A percentile compares a stretch with the other conserved stretches of the same genome.
phyloP scores from a whole-genome alignment of 108 stramenopile genomes.

The Cyclostephanos tholiformis region DNA sequence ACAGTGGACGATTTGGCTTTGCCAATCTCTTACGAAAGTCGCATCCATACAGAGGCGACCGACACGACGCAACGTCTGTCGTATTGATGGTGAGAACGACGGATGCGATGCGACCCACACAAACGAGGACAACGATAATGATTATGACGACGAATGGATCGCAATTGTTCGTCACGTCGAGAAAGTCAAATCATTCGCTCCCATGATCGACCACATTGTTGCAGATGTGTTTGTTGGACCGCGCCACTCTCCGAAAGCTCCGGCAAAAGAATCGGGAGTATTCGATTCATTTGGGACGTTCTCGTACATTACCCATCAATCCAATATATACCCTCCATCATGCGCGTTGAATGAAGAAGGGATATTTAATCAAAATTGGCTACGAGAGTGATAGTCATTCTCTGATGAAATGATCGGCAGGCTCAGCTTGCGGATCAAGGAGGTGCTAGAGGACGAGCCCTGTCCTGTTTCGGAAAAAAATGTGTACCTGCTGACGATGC shows the following conservation, averaged over 20 bases:
- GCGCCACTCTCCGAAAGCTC: slow-evolving; percentile 17
- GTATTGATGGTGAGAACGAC: not conserved
- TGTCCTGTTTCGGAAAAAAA: too few relatives aligned
- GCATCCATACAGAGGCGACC: not conserved
- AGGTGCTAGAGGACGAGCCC: too few relatives aligned
- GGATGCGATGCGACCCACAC: not conserved
- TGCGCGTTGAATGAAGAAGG: slow-evolving; percentile 72
- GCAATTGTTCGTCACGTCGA: slow-evolving; percentile 76
- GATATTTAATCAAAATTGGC: slow-evolving; percentile 73
- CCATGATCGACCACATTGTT: slow-evolving; percentile 82
- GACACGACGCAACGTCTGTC: too few relatives aligned
- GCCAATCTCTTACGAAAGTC: slow-evolving; percentile 40
- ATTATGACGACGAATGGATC: slow-evolving; percentile 53
- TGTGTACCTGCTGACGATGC: too few relatives aligned
- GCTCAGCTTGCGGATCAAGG: too few relatives aligned
- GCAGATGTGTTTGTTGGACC: slow-evolving; percentile 86
- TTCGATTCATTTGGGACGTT: slow-evolving; percentile 40
- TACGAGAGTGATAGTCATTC: slow-evolving; percentile 28
- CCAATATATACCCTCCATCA: slow-evolving; percentile 51
- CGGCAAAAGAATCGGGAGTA: slow-evolving; percentile 25
- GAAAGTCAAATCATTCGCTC: slow-evolving; percentile 93
- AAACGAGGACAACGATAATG: not conserved
- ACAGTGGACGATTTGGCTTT: slow-evolving; percentile 76
- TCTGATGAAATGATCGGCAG: too few relatives aligned
- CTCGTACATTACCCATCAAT: not conserved